phyloP scores from a whole-genome alignment of 1,139 yeast species.

The Scheffersomyces segobiensis region DNA sequence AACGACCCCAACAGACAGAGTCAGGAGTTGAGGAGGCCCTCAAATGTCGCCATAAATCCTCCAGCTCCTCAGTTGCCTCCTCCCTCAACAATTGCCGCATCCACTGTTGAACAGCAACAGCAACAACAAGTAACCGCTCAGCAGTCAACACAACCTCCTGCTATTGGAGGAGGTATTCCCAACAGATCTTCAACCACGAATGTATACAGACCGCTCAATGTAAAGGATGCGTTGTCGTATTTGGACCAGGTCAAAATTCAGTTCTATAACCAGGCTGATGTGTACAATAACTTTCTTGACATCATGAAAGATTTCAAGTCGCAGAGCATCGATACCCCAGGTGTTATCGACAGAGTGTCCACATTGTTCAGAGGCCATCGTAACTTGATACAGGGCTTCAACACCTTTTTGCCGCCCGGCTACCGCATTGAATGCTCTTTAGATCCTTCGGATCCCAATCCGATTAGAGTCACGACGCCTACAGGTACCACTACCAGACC shows the following conservation, averaged over 20 bases:
- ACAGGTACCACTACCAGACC: conserved; percentile 75
- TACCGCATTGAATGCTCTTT: conserved; percentile 89
- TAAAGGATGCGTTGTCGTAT: conserved; percentile 92
- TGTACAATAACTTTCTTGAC: conserved; percentile 92
- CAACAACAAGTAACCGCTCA: conserved; percentile 11
- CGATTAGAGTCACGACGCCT: conserved; percentile 94
- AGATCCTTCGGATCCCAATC: conserved; percentile 89
- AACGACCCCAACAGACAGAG: conserved; percentile 24
- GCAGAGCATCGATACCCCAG: conserved; percentile 96
- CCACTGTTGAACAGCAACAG: conserved; percentile 14
- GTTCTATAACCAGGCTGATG: conserved; percentile 90
- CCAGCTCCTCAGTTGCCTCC: conserved; percentile 25
- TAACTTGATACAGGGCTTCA: conserved; percentile 90
- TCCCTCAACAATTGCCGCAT: conserved; percentile 14
- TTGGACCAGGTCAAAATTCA: conserved; percentile 94
- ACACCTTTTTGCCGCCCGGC: conserved; percentile 96
- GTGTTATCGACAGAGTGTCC: conserved; percentile 94
- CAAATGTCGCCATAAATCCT: conserved; percentile 20
- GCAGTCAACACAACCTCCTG: conserved; percentile 9
- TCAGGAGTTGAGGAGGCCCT: conserved; percentile 27
- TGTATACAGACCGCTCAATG: conserved; percentile 84
- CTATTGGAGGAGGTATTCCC: conserved; percentile 30
- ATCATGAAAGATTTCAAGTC: conserved; percentile 98
- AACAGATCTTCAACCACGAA: conserved; percentile 47
- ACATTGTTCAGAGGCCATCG: conserved; percentile 91